These are phyloP conservation scores for Leccinum boreale DNA, from an alignment of 768 basidiomycete genomes.

Conservation along the genomic window DNA sequence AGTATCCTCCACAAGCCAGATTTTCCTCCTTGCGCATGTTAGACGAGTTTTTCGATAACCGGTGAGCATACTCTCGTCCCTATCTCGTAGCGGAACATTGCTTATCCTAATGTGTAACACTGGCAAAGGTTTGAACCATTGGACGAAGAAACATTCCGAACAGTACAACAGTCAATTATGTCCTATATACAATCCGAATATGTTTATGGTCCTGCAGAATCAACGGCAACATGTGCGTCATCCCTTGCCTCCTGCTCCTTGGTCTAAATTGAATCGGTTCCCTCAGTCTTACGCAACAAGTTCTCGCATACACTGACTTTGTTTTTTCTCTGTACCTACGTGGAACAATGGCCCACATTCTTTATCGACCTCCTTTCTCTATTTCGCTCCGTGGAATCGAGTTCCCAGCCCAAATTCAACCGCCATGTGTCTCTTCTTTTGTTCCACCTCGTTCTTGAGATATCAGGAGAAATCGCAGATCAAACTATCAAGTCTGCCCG, in stretches of 20 bases:
- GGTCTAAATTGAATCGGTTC: slow-evolving; percentile 6
- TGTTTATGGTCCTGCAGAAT: slow-evolving; percentile 80
- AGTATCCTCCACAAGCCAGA: slow-evolving; percentile 67
- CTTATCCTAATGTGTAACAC: slow-evolving; percentile 11
- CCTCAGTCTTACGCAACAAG: slow-evolving; percentile 86
- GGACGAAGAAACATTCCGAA: slow-evolving; percentile 66
- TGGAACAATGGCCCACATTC: slow-evolving; percentile 82
- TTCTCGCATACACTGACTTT: slow-evolving; percentile 88
- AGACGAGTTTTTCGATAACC: slow-evolving; percentile 79
- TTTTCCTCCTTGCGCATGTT: slow-evolving; percentile 79
- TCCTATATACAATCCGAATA: slow-evolving; percentile 88
- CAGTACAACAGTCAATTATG: slow-evolving; percentile 72
- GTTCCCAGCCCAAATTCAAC: slow-evolving; percentile 63
- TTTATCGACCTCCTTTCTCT: slow-evolving; percentile 75
- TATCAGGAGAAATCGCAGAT: slow-evolving; percentile 97
- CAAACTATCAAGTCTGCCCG: slow-evolving; percentile 89
- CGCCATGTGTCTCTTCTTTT: slow-evolving; percentile 84
- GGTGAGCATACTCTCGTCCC: slow-evolving; percentile 46
- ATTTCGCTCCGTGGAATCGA: slow-evolving; percentile 59
- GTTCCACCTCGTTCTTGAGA: slow-evolving; percentile 90
- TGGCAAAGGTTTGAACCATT: slow-evolving; percentile 57
- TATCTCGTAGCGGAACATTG: background rate
- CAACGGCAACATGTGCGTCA: slow-evolving; percentile 72
- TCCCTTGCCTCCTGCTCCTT: background rate
- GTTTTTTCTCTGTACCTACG: slow-evolving; percentile 86